A percentile compares a stretch with the other conserved stretches of the same genome.
phyloP scores from a whole-genome alignment of 169 alveolate species.

The Plasmodium yoelii region DNA sequence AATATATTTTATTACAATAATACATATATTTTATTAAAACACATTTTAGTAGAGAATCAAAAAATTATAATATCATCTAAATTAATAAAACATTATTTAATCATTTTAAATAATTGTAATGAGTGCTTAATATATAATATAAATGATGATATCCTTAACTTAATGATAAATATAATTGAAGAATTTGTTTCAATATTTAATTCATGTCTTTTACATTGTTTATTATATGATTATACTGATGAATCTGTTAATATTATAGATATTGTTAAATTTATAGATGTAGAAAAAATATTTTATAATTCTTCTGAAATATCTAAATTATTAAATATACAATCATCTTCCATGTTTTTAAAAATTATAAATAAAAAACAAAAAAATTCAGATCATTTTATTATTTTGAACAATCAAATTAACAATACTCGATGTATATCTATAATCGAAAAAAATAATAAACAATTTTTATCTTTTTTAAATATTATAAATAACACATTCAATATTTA shows the following conservation, averaged over 20 bases:
- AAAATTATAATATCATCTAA: not conserved
- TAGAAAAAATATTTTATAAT: not conserved
- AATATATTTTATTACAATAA: conserved; percentile 11
- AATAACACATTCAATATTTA: conserved; percentile 15
- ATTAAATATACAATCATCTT: not conserved
- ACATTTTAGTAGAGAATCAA: not conserved
- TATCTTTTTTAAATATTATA: conserved; percentile 1
- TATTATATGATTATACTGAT: not conserved
- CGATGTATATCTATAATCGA: conserved; percentile 21
- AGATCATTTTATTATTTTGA: not conserved
- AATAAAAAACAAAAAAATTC: not conserved
- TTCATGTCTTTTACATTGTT: conserved; percentile 23
- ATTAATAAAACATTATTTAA: conserved; percentile 10
- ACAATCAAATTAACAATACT: conserved; percentile 4
- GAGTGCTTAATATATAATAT: conserved; percentile 14
- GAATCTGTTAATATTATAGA: conserved; percentile 7
- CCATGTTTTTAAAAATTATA: conserved; percentile 6
- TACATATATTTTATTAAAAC: conserved; percentile 28
- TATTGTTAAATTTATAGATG: not conserved
- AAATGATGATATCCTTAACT: not conserved
- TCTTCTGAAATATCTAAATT: not conserved
- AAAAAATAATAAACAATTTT: not conserved
- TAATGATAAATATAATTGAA: not conserved
- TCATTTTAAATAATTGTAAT: conserved; percentile 13
- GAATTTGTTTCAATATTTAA: not conserved